These are phyloP conservation scores for Skeletonema tropicum DNA, from an alignment of 108 stramenopile species.

Conservation along the genomic window DNA sequence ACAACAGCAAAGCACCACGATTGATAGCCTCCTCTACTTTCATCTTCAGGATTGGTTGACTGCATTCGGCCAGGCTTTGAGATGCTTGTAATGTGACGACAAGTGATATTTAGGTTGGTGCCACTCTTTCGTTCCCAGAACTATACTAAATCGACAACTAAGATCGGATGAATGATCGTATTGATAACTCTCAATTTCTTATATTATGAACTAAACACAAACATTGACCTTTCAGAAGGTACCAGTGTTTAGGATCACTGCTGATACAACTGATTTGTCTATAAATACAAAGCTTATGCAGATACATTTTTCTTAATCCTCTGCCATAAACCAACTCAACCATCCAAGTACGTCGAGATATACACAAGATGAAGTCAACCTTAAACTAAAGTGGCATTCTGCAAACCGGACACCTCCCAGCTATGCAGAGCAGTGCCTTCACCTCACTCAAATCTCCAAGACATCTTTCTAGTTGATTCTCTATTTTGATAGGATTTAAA, in stretches of 20 bases:
- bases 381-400: not conserved
- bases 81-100: no score
- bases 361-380: not conserved
- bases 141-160: no score
- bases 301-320: not conserved
- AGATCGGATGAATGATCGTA: not conserved
- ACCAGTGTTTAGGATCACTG: not conserved
- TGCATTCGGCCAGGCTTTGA: no score
- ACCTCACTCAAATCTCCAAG: not conserved
- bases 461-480: not conserved
- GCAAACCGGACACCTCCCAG: not conserved
- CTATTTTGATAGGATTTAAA: constrained; percentile 16
- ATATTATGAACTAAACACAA: not conserved
- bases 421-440: no score
- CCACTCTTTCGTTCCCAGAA: no score
- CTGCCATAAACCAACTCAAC: not conserved
- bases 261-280: not conserved
- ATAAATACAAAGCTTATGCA: not conserved
- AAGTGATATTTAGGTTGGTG: no score
- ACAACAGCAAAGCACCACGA: no score
- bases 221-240: not conserved
- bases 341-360: not conserved
- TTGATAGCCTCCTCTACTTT: no score
- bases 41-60: no score
- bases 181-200: constrained; percentile 1